These are phyloP conservation scores for Abelmoschus esculentus DNA, from an alignment of 345 rosid genomes.

Conservation along the genomic window DNA sequence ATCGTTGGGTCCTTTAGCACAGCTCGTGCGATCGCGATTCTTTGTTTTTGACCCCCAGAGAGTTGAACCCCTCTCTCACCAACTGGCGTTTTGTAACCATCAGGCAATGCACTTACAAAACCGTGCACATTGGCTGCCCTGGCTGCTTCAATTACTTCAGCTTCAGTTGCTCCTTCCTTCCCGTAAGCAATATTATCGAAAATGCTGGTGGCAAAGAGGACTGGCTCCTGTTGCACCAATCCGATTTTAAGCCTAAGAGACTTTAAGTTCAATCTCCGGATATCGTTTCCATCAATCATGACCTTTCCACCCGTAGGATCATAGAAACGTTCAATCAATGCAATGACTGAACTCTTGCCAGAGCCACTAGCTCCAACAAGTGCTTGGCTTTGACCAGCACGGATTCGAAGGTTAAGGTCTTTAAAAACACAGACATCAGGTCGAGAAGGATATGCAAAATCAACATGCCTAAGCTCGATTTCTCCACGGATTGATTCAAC, in stretches of 20 bases:
- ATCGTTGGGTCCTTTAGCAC: constrained; percentile 96
- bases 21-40: constrained; percentile 97
- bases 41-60: constrained; percentile 96
- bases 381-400: constrained; percentile 97
- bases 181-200: constrained; percentile 95
- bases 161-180: constrained; percentile 81
- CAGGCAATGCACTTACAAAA: constrained; percentile 84
- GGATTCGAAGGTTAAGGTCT: constrained; percentile 78
- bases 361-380: constrained; percentile 98
- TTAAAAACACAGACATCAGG: constrained; percentile 77
- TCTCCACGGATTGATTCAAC: constrained; percentile 86
- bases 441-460: constrained; percentile 86
- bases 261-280: constrained; percentile 72
- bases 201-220: constrained; percentile 86
- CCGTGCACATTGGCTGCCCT: constrained; percentile 88
- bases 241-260: constrained; percentile 87
- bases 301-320: constrained; percentile 84
- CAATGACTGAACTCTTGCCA: constrained; percentile 96
- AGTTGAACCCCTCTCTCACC: constrained; percentile 98
- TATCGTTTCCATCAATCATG: constrained; percentile 95
- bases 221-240: constrained; percentile 97
- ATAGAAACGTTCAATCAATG: constrained; percentile 85
- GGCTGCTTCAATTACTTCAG: constrained; percentile 87
- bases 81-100: constrained; percentile 86
- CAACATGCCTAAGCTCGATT: constrained; percentile 91